Conservation (phyloP, 177 flowering plant genomes). For the Vitis hybrid region DNA sequence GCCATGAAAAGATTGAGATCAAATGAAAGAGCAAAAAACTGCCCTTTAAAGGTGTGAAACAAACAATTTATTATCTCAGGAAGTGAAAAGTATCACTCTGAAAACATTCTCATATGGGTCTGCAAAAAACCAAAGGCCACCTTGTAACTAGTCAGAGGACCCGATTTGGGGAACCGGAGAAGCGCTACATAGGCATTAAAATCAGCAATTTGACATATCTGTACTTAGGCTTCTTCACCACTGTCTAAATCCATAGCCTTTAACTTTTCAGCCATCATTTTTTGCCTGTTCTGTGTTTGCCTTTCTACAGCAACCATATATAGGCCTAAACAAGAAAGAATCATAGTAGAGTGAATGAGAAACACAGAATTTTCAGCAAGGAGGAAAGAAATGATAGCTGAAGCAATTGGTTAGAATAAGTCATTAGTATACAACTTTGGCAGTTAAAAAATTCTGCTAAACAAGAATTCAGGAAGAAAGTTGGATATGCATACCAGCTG, state of each 20-base stretch:
- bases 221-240: constrained; percentile 42
- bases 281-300: constrained; percentile 62
- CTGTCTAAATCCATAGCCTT: constrained; percentile 41
- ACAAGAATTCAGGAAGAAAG: not conserved
- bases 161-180: too few species aligned
- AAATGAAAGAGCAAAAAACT: too few species aligned
- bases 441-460: not conserved
- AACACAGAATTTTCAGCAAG: not conserved
- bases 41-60: too few species aligned
- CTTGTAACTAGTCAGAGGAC: not conserved
- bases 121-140: too few species aligned
- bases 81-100: too few species aligned
- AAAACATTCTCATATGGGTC: too few species aligned
- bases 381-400: not conserved
- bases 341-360: not conserved
- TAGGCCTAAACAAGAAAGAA: constrained; percentile 41
- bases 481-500: constrained; percentile 43
- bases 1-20: too few species aligned
- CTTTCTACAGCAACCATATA: constrained; percentile 86
- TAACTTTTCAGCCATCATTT: constrained; percentile 59
- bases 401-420: not conserved
- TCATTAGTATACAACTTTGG: too few species aligned
- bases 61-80: too few species aligned
- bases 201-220: not conserved
- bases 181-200: too few species aligned